A percentile compares a stretch with the other conserved stretches of the same genome.
Conservation (phyloP, 805 yeast species). For the Cyberlindnera maclurae region DNA sequence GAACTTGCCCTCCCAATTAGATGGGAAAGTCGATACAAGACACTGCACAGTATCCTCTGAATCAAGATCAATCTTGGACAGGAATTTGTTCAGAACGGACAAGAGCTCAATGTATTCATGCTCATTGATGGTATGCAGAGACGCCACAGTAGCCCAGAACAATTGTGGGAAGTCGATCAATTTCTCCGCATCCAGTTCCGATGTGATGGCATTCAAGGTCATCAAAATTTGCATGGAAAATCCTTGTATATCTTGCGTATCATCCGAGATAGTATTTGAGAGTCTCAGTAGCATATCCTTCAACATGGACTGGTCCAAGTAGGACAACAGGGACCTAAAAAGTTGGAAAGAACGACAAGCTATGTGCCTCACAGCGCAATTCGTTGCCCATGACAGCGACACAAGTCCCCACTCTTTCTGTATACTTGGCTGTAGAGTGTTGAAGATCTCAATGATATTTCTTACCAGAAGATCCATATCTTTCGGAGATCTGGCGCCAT, state of each 20-base stretch:
- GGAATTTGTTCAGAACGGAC: constrained; percentile 72
- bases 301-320: constrained; percentile 80
- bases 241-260: constrained; percentile 84
- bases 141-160: constrained; percentile 93
- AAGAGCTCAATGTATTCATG: constrained; percentile 86
- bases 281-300: constrained; percentile 90
- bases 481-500: constrained; percentile 78
- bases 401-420: constrained; percentile 81
- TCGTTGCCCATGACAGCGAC: constrained; percentile 90
- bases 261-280: constrained; percentile 90
- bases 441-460: constrained; percentile 51
- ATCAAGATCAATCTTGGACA: constrained; percentile 80
- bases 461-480: constrained; percentile 74
- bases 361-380: constrained; percentile 93
- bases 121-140: constrained; percentile 84
- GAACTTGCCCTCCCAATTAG: constrained; percentile 92
- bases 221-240: constrained; percentile 95
- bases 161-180: constrained; percentile 85
- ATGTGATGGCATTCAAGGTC: constrained; percentile 90
- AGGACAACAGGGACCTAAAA: constrained; percentile 75
- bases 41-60: constrained; percentile 81
- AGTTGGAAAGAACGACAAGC: constrained; percentile 96
- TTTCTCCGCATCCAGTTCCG: constrained; percentile 72
- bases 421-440: constrained; percentile 38
- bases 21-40: constrained; percentile 80